phyloP scores from a whole-genome alignment of 2,329 filamentous ascomycete genomes.

The Colletotrichum tamarilloi region DNA sequence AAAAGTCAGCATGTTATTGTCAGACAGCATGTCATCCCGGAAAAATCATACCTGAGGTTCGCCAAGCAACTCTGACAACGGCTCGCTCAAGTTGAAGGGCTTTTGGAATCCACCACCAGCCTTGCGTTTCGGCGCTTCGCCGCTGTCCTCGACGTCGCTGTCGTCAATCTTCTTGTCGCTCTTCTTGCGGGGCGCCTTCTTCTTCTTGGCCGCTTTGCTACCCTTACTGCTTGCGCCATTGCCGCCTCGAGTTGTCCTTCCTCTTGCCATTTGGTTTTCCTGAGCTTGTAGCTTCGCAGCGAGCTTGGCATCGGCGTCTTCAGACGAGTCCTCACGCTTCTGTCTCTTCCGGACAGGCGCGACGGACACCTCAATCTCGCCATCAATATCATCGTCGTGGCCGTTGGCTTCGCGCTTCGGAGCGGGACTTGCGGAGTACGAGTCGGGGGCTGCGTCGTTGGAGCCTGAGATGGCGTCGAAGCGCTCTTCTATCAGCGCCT shows the following conservation, averaged over 20 bases:
- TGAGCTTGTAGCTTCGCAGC: constrained; percentile 92
- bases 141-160: constrained; percentile 77
- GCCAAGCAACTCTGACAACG: constrained; percentile 76
- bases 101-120: constrained; percentile 95
- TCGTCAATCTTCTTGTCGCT: constrained; percentile 84
- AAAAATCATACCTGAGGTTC: constrained; percentile 67
- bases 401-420: constrained; percentile 50
- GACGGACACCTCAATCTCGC: constrained; percentile 60
- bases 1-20: constrained; percentile 37
- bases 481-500: constrained; percentile 76
- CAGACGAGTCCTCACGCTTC: constrained; percentile 66
- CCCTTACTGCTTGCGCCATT: constrained; percentile 65
- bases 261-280: constrained; percentile 78
- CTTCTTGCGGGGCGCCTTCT: constrained; percentile 77
- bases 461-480: constrained; percentile 73
- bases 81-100: constrained; percentile 78
- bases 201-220: constrained; percentile 70
- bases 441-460: constrained; percentile 31
- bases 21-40: neutral
- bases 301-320: constrained; percentile 86
- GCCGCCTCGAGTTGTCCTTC: constrained; percentile 81
- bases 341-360: constrained; percentile 73
- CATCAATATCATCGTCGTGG: constrained; percentile 48
- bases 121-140: constrained; percentile 75
- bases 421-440: constrained; percentile 44